Base-by-base conservation (phyloP, 176 grass and related monocot species). In the Avena insularis region DNA sequence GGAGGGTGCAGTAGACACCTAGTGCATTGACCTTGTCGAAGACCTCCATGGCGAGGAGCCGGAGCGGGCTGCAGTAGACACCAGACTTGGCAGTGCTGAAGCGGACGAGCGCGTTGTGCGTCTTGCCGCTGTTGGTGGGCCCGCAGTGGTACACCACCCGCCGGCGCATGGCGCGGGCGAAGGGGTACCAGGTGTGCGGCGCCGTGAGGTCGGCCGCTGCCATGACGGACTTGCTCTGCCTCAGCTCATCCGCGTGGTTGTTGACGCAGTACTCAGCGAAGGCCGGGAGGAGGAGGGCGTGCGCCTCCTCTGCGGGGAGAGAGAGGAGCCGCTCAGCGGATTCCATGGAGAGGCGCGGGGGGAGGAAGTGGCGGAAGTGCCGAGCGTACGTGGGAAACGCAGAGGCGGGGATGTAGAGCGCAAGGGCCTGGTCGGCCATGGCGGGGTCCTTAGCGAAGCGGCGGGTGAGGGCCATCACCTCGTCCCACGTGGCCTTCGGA, bases 121-220 rank as follows among this genome's bases (percentile, higher is more conserved):
- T 98, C 89, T 98, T 98, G 64, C 96, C 93, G 13, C 96, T 98
- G 90, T 98, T 98, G 54, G 96, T 98, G 35, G 96, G 92, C 15
- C 96, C 92, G 17, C 96, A 98, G 82, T 96, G 96, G 89, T 98
- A 98, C 19, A 98, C 82, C 14, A 98, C 78, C 43, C 87, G 84
- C 19, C 92, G 87, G 64, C 90, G 92, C 96, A 98, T 98, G 78
- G 96, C 96, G 12, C 93, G 96, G 6, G 96, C 96, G 50, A 98
- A 98, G 11, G 93, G 96, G 87, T 93, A 98, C 96, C 96, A 98
- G 8, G 90, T 85, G 61, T 96, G 96, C 19, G 96, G 96, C 63
- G 67, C 75, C 43, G 96, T 98, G 70, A 98, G 86, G 80, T 98
- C 92, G 13, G 93, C 93, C 15, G 93, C 85, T 27, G 91, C 87